Base-by-base conservation (phyloP, 2,329 filamentous ascomycete genomes). In the Fusarium temperatum region DNA sequence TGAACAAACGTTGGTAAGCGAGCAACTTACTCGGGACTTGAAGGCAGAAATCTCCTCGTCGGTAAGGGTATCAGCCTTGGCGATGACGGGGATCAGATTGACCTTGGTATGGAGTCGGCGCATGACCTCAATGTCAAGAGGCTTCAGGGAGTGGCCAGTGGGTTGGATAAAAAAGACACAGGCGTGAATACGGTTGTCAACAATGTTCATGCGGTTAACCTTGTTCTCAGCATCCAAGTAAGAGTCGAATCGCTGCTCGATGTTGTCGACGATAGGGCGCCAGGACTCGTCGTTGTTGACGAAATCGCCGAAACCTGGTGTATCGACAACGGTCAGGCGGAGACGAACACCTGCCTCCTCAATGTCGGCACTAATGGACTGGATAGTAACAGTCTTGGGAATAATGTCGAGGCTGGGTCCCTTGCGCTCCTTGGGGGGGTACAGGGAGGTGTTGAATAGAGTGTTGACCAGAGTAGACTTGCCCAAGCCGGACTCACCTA, bases 131-230 rank as follows among this genome's bases (percentile, higher is more conserved):
- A 99, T 98, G 82, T 99, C 96, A 75, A 99, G 89, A 74, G 96
- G 96, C 92, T 99, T 99, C 81, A 99, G 88, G 39, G 96, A 97
- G 89, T 99, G 96, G 71, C 96, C 96, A 38, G 96, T 99, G 77
- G 96, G 96, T 87, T 99, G 96, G 80, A 99, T 98, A 88, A 99
- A 99, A 91, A 98, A 99, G 73, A 99, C 96, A 81, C 97, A 98
- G 64, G 96, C 96, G 81, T 99, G 96, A 74, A 99, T 97, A 80
- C 96, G 94, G 89, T 98, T 99, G 87, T 99, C 96, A 73, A 99
- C 93, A 84, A 98, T 98, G 90, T 99, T 99, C 92, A 98, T 98
- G 80, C 96, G 94, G 89, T 99, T 99, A 84, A 99, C 95, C 91
- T 98, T 99, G 91, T 99, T 99, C 90, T 99, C 96, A 51, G 96